A percentile compares a stretch with the other conserved stretches of the same genome.
Conservation (phyloP, 2,329 filamentous ascomycete species). For the Huntiella bhutanensis region DNA sequence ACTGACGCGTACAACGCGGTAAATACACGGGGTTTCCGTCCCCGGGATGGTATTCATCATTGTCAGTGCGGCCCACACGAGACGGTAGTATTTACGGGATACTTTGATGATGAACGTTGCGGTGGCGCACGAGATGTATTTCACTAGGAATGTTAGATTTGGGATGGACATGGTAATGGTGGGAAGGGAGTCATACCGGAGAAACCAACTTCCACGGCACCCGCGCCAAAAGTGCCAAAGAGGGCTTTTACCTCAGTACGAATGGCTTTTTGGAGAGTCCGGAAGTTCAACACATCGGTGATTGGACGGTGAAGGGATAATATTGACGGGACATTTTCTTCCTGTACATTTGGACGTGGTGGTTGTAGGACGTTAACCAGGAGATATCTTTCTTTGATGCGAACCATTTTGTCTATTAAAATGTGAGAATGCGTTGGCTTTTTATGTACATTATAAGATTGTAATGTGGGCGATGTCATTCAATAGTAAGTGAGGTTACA, state of each 20-base stretch:
- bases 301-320: slow-evolving; percentile 67
- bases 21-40: slow-evolving; percentile 48
- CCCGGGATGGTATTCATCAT: slow-evolving; percentile 54
- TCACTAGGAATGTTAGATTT: slow-evolving; percentile 38
- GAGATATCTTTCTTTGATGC: slow-evolving; percentile 88
- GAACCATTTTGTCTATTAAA: slow-evolving; percentile 43
- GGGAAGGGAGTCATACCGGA: slow-evolving; percentile 31
- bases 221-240: slow-evolving; percentile 79
- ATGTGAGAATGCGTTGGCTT: too few relatives aligned
- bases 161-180: neutral
- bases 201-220: slow-evolving; percentile 49
- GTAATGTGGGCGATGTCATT: too few relatives aligned
- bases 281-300: slow-evolving; percentile 47
- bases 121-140: slow-evolving; percentile 82
- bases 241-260: slow-evolving; percentile 50
- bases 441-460: too few relatives aligned
- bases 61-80: slow-evolving; percentile 79
- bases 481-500: neutral
- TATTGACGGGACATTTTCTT: slow-evolving; percentile 32
- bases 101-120: slow-evolving; percentile 84
- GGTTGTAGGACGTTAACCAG: slow-evolving; percentile 90
- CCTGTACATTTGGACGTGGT: slow-evolving; percentile 23
- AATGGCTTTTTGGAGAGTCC: slow-evolving; percentile 48
- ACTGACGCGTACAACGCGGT: slow-evolving; percentile 70
- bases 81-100: slow-evolving; percentile 60